Evolutionary conservation across 2,329 filamentous ascomycete species (phyloP).

Genomic region (Myriosclerotinia curreyana): DNA sequence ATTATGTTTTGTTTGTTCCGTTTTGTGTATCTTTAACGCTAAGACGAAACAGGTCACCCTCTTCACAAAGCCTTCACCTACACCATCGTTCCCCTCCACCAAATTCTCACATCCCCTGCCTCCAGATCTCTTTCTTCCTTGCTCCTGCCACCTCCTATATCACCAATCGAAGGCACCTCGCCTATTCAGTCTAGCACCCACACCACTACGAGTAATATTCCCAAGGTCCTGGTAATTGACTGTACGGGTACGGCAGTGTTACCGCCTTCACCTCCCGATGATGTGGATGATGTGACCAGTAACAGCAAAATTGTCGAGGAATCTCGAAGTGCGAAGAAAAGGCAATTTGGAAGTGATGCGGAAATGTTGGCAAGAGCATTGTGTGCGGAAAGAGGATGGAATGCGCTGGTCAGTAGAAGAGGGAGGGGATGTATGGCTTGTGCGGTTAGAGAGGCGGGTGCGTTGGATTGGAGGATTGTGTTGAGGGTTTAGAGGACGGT

Average conservation of each 20-base stretch:
- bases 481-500: constrained; percentile 27
- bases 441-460: constrained; percentile 71
- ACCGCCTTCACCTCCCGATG: constrained; percentile 34
- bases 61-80: constrained; percentile 63
- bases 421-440: constrained; percentile 70
- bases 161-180: constrained; percentile 26
- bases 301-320: background rate
- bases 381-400: constrained; percentile 71
- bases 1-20: background rate
- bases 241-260: constrained; percentile 44
- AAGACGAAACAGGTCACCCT: constrained; percentile 50
- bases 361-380: constrained; percentile 70
- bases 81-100: constrained; percentile 56
- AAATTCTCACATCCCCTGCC: constrained; percentile 45
- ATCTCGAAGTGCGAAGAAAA: background rate
- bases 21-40: background rate
- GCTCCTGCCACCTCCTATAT: constrained; percentile 36
- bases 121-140: constrained; percentile 25
- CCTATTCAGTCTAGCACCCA: constrained; percentile 37
- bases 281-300: background rate
- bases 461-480: constrained; percentile 54
- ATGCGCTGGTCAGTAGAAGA: constrained; percentile 66
- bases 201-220: constrained; percentile 40
- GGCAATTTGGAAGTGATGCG: constrained; percentile 53
- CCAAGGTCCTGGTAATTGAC: constrained; percentile 57